Evolutionary conservation across 257 asterid genomes (phyloP), one percentile per base, ranked within the genome.

Genomic region (Solanum pimpinellifolium): DNA sequence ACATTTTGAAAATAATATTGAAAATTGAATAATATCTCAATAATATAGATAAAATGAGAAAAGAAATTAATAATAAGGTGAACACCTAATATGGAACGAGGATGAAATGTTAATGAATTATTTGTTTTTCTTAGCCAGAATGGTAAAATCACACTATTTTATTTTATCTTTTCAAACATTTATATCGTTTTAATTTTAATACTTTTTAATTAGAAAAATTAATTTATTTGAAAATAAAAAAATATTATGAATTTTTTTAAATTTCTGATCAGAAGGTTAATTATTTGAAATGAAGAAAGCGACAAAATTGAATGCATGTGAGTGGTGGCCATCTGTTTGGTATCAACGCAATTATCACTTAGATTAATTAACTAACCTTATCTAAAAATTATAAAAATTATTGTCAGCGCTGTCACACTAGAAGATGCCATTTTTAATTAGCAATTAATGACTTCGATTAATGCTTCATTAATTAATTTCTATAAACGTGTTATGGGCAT

Each of bases 271-370:
- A 35, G 7, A 37, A 1, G 0, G 39, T 5, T 37, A 37, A 60
- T 84, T 47, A 6, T 41, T 42, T n/a, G 25, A 4, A 84, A 27
- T 11, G 8, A 84, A 84, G 77, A 27, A 47, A 83, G 46, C 70
- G 89, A 89, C 88, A 89, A 83, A 75, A 47, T 56, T 33, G 77
- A 66, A 69, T 89, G 83, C 87, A 83, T 83, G 84, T 89, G 89
- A 83, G 33, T 62, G 77, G 83, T 74, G 68, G 77, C 56, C 47
- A 25, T n/a, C 15, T 62, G 68, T 44, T 83, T 74, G 70, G 85
- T 73, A 87, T 27, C 29, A 25, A 75, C 47, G 83, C 66, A 89
- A 86, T 83, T 83, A 83, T 65, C 44, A 88, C 14, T 25, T 46
- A 85, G 41, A 62, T 21, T 16, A 46, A 44, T 83, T 8, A 80